These are phyloP conservation scores for Vaccinium darrowii DNA, from an alignment of 148 eudicot genomes.

Conservation along the genomic window DNA sequence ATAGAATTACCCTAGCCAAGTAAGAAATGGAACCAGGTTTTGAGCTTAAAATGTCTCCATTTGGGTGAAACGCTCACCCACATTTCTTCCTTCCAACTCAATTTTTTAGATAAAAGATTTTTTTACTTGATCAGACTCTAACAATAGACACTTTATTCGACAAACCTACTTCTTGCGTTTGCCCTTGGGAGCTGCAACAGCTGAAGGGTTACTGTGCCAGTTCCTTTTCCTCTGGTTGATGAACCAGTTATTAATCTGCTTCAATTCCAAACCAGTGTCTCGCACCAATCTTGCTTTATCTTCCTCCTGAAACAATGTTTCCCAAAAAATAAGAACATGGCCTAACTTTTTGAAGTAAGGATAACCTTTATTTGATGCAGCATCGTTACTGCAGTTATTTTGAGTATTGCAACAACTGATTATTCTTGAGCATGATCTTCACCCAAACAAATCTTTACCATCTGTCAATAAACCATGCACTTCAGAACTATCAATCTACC, in stretches of 20 bases:
- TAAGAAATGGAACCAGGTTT: not conserved
- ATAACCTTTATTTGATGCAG: not conserved
- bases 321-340: not conserved
- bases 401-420: not conserved
- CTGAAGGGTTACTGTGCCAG: slow-evolving; percentile 90
- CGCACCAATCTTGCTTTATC: slow-evolving; percentile 92
- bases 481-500: not conserved
- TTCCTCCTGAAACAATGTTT: slow-evolving; percentile 62
- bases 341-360: not conserved
- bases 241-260: slow-evolving; percentile 97
- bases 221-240: slow-evolving; percentile 94
- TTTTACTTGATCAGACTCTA: not conserved
- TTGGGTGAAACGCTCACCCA: slow-evolving; percentile 31
- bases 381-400: not conserved
- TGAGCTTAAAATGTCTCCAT: slow-evolving; percentile 10
- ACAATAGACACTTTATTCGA: not conserved
- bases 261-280: slow-evolving; percentile 90
- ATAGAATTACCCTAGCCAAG: not conserved
- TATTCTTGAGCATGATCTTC: not conserved
- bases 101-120: slow-evolving; percentile 8
- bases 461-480: not conserved
- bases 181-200: slow-evolving; percentile 62
- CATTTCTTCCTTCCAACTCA: slow-evolving; percentile 27
- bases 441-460: not conserved
- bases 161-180: slow-evolving; percentile 78